Evolutionary conservation across 2,329 filamentous ascomycete genomes (phyloP), one percentile per base, ranked within the genome.

Genomic region (Cryphonectria naterciae): DNA sequence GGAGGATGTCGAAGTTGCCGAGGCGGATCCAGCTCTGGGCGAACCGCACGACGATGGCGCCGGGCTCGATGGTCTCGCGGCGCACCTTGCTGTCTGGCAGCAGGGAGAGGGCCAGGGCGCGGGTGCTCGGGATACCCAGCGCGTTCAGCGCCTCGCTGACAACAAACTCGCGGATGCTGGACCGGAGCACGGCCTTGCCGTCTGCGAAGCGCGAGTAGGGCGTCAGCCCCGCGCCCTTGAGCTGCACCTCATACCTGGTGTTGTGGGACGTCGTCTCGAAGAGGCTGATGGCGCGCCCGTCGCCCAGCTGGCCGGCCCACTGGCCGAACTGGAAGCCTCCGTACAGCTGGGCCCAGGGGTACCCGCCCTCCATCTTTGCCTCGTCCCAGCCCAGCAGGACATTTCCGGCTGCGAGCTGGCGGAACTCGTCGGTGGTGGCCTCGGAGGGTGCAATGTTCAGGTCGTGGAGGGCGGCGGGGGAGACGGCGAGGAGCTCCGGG

Each of bases 291-390:
- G 95, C 96, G 69, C 96, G 88, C 52, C 96, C 96, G 78, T 99
- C 96, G 58, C 96, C 96, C 1, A 99, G 88, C 80, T 99, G 96
- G 7, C 96, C 95, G 4, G 96, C 96, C 95, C 95, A 99, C 75
- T 92, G 90, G 7, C 96, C 96, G 78, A 91, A 90, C 78, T 90
- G 86, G 77, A 87, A 89, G 70, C 95, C 95, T 70, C 96, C 96
- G 80, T 99, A 99, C 83, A 96, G 98, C 82, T 99, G 96, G 43
- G 96, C 95, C 96, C 96, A 99, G 0, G 96, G 95, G 79, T 99
- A 99, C 60, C 96, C 90, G 28, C 92, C 92, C 70, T 89, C 83
- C 35, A 83, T 79, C 74, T 85, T 86, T 70, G 89, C 86, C 71
- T 92, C 88, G 74, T 94, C 88, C 88, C 92, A 93, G 65, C 94